These are phyloP conservation scores for Mucor sp. DNA, from an alignment of 371 early-diverging fungal species.

Conservation along the genomic window DNA sequence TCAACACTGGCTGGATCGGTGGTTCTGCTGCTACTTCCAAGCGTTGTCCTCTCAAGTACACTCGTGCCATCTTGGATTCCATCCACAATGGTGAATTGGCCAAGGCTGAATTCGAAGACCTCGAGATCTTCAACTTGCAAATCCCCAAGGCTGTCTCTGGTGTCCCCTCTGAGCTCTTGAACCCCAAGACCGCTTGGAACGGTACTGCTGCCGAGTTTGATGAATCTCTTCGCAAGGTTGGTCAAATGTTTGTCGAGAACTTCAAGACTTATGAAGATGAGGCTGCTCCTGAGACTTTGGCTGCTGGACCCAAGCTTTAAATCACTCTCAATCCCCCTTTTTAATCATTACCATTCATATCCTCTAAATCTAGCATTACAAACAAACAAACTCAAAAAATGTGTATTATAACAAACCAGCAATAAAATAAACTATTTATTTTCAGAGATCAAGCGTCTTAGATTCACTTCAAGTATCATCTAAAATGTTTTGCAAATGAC, in stretches of 20 bases:
- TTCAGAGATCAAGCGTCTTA: background rate
- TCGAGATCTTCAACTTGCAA: slow-evolving; percentile 83
- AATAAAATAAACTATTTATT: background rate
- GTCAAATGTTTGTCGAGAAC: slow-evolving; percentile 85
- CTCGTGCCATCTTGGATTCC: slow-evolving; percentile 96
- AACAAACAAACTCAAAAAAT: background rate
- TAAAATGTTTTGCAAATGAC: no score
- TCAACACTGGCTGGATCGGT: slow-evolving; percentile 99
- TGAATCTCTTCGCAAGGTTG: slow-evolving; percentile 76
- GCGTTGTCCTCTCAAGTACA: slow-evolving; percentile 95
- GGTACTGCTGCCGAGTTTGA: slow-evolving; percentile 67
- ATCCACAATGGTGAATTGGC: slow-evolving; percentile 92
- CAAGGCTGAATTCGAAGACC: slow-evolving; percentile 77
- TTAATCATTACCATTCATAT: background rate
- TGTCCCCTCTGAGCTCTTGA: slow-evolving; percentile 86
- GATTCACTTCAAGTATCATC: no score
- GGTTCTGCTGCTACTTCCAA: slow-evolving; percentile 90
- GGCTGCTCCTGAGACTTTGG: slow-evolving; percentile 75
- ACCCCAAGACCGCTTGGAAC: slow-evolving; percentile 88
- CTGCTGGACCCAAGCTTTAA: slow-evolving; percentile 70
- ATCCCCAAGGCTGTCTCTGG: slow-evolving; percentile 80
- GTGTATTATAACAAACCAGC: background rate
- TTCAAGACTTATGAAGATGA: slow-evolving; percentile 86
- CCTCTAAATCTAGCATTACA: background rate
- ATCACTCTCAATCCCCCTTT: background rate